Percentiles rank a stretch among this genome's conserved stretches.
phyloP scores from a whole-genome alignment of 2,329 filamentous ascomycete genomes.

The Neofusicoccum sp. region DNA sequence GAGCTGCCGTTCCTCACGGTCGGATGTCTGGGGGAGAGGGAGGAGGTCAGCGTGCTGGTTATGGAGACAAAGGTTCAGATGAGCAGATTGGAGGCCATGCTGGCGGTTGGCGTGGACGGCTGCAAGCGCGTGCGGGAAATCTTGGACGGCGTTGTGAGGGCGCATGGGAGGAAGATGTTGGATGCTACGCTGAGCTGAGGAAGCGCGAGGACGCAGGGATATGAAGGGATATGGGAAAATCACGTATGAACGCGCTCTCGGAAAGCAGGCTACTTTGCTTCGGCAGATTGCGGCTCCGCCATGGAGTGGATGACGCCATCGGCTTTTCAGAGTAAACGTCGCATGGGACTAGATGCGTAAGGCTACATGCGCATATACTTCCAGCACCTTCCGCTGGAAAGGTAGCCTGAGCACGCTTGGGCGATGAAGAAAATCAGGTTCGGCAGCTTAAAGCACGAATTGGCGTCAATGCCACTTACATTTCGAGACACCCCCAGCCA shows the following conservation, averaged over 20 bases:
- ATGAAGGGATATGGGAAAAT: not conserved
- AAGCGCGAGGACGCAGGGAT: not conserved
- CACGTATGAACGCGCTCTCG: not conserved
- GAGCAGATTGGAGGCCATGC: conserved; percentile 80
- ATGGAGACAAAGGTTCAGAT: conserved; percentile 89
- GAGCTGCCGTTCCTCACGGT: conserved; percentile 88
- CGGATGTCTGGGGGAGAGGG: conserved; percentile 70
- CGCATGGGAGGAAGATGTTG: conserved; percentile 65
- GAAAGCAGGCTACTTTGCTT: not conserved
- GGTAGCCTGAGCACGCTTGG: no score
- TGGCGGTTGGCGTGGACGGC: conserved; percentile 87
- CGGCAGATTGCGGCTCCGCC: not conserved
- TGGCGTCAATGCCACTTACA: no score
- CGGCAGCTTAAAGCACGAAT: no score
- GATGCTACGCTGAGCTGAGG: conserved; percentile 25
- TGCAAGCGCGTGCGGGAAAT: conserved; percentile 82
- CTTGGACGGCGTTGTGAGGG: conserved; percentile 75
- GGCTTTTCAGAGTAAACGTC: no score
- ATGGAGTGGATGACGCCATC: no score
- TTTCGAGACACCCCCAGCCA: not conserved
- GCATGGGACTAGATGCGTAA: no score
- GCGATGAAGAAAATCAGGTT: no score
- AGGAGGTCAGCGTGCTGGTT: conserved; percentile 74
- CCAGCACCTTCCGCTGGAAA: no score
- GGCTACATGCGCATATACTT: no score